Evolutionary conservation across 1,284 basidiomycete genomes (phyloP), one percentile per base, ranked within the genome.

Genomic region (Ustilago vetiveriae): DNA sequence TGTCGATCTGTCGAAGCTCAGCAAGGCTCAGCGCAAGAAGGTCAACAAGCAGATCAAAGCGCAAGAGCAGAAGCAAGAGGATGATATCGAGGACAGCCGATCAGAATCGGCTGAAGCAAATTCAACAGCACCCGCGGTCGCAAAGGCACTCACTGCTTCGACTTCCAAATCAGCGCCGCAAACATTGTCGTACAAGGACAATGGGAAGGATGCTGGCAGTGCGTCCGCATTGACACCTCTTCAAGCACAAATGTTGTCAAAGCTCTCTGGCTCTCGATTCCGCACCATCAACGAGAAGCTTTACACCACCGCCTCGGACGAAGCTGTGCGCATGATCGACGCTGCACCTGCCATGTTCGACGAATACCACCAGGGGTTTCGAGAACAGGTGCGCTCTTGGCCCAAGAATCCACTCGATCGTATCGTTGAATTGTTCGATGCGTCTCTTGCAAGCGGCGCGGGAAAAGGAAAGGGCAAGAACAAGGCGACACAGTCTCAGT

Each of bases 281-380:
- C 75, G 81, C 17, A 69, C 77, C n/a, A 73, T 82, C 62, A 82
- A 82, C 62, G 79, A 82, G 48, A 72, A 68, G 39, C 71, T 82
- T 9, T 82, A 82, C 58, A 82, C 81, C 35, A 64, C 66, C 6
- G 44, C 59, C 6, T 75, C 74, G 6, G 21, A 41, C 19, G 64
- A 75, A 19, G 79, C 81, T 3, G 62, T 76, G 6, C 30, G 50
- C 17, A 49, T 79, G 49, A 75, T 81, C 46, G 71, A 75, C 33
- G 62, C 59, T 7, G 63, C 78, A 8, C 75, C 77, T 3, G 41
- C 51, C 22, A 71, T 71, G 32, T 67, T 82, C 54, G 54, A 66
- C 41, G 78, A 74, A 38, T 82, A 82, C 47, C 81, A 82, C 63
- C 62, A 69, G 14, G 81, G 81, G 0, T 82, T 82, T 45, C 60